Evolutionary conservation across 78 protist species (phyloP), one percentile per base, ranked within the genome.

Genomic region (Monosiga brevicollis): DNA sequence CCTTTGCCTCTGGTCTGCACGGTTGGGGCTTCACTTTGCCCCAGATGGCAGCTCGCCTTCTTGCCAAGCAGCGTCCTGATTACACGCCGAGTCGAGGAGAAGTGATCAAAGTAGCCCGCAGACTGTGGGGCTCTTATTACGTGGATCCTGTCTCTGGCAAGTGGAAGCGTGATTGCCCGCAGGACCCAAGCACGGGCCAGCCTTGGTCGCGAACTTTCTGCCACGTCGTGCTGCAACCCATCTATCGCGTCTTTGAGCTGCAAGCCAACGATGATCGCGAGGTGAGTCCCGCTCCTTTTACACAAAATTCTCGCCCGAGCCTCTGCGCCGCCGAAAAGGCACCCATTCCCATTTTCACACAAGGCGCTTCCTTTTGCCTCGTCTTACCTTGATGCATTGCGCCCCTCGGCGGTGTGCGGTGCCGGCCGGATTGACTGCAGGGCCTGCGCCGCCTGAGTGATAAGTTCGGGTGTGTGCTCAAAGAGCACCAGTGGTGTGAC

Each of bases 1-100:
- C 70, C 42, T 95, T 94, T 43, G 94, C 91, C 32, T 91, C 94
- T 22, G 95, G 93, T 20, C 78, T 74, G 32, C 82, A 90, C 34
- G 94, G 95, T 10, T 94, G 92, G 94, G 96, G 84, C 23, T 94
- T 91, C 89, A 72, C 95, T 26, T 36, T 93, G 25, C 62, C 62
- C 62, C 62, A 49, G 62, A 49, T 49, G 6, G 62, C 29, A 6
- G 62, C 62, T 20, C 29, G 29, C 62, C 62, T 49, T 6, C 29
- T 49, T 6, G 29, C 6, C 29, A 49, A 49, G 62, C 37, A n/a
- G 24, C 62, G 62, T 15, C 29, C 62, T 15, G 6, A 6, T 6
- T 6, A 49, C 29, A n/a, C n/a, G n/a, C n/a, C n/a, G n/a, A n/a
- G n/a, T n/a, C n/a, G n/a, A n/a, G n/a, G n/a, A n/a, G 62, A 49